phyloP scores from a whole-genome alignment of 202 grass and related monocot genomes.

The Saccharum hybrid region DNA sequence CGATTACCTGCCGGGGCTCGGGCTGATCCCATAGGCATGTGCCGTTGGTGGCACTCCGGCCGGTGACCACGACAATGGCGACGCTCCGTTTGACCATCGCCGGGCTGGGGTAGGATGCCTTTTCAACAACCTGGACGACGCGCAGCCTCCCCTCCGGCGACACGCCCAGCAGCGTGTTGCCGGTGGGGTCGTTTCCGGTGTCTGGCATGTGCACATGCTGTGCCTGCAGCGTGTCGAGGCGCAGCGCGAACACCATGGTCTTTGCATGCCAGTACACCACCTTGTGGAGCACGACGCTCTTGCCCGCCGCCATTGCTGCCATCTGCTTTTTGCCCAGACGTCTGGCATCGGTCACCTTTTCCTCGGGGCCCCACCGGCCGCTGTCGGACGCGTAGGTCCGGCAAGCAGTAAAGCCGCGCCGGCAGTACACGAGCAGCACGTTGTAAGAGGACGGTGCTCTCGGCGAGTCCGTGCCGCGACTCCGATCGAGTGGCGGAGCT shows the following conservation, averaged over 20 bases:
- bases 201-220: background rate
- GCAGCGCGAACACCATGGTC: background rate
- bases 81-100: background rate
- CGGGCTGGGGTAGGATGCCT: background rate
- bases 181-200: background rate
- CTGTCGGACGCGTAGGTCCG: background rate
- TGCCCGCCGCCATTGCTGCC: background rate
- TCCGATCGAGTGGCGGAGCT: too few species aligned
- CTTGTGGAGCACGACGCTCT: background rate
- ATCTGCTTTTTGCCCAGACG: background rate
- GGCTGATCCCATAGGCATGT: background rate
- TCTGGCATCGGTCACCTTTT: background rate
- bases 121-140: background rate
- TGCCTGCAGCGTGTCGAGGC: background rate
- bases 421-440: background rate
- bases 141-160: background rate
- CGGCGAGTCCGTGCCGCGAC: too few species aligned
- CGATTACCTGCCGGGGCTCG: background rate
- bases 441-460: background rate
- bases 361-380: background rate
- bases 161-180: background rate
- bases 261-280: background rate
- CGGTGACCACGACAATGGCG: background rate
- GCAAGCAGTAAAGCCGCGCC: background rate
- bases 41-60: background rate